Evolutionary conservation across 73 alveolate genomes (phyloP), one percentile per base, ranked within the genome.

Genomic region (Tetrahymena malaccensis): DNA sequence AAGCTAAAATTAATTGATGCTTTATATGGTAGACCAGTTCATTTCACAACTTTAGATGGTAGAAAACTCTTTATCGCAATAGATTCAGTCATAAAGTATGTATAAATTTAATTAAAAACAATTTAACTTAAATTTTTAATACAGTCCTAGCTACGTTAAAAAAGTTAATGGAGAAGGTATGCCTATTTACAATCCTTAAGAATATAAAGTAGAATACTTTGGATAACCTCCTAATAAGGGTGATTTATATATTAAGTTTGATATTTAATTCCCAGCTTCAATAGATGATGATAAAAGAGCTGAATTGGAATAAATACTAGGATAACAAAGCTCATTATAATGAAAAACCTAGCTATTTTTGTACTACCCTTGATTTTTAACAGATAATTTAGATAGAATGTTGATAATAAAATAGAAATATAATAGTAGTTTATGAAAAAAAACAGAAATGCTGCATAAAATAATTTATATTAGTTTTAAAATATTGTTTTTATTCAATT

Each of bases 151-250:
- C 38, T 98, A 99, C 35, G 96, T 96, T 40, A 98, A 97, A 85
- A 55, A 94, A 56, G 97, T 98, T 37, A 97, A 94, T 84, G 98
- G 98, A 22, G 99, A 98, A 93, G 99, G 99, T 38, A 98, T 98
- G 99, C 99, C 99, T 16, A 93, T 98, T 70, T 96, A 83, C 43
- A 70, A 70, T 70, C 89, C 89, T n/a, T 70, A 70, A 70, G 89
- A 70, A 70, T 94, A 97, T 85, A 85, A 95, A 21, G 98, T 96
- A 37, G 58, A 94, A 95, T 96, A 84, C 55, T 89, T 57, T 84
- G 96, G 97, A 85, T 84, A 96, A 93, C 94, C 96, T 16, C 85
- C 85, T 25, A 85, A 93, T 43, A 93, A 89, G 83, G 98, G 98
- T 35, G 94, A 95, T 93, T 96, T 96, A 95, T 93, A 95, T 93